phyloP scores from a whole-genome alignment of 495 filamentous ascomycete genomes.

The Daldinia vernicosa region DNA sequence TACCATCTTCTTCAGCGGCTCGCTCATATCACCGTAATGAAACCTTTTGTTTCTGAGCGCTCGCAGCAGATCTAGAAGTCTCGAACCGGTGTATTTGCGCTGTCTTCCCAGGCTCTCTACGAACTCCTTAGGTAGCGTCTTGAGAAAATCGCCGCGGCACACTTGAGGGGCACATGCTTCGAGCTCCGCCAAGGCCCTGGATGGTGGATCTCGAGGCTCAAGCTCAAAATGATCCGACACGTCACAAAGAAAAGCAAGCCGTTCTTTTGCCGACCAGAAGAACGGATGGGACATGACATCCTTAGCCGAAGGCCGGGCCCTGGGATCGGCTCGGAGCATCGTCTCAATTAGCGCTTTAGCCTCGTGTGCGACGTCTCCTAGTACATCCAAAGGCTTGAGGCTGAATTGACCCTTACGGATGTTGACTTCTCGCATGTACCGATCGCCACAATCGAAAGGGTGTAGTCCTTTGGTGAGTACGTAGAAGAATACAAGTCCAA shows the following conservation, averaged over 20 bases:
- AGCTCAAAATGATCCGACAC: constrained; percentile 95
- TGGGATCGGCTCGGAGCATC: constrained; percentile 82
- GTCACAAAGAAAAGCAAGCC: constrained; percentile 89
- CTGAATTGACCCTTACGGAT: constrained; percentile 87
- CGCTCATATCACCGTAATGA: constrained; percentile 91
- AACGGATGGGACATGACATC: constrained; percentile 91
- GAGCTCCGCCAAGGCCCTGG: constrained; percentile 69
- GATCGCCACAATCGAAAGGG: constrained; percentile 91
- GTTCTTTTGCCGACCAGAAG: constrained; percentile 91
- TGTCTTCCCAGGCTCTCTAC: constrained; percentile 91
- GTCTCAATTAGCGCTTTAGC: constrained; percentile 83
- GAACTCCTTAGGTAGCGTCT: constrained; percentile 77
- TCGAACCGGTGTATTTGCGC: constrained; percentile 87
- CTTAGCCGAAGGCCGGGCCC: constrained; percentile 72
- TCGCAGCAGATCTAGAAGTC: constrained; percentile 85
- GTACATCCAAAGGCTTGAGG: constrained; percentile 71
- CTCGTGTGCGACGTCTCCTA: constrained; percentile 85
- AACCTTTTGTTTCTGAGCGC: constrained; percentile 95
- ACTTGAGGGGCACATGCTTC: constrained; percentile 51
- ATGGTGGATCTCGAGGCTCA: constrained; percentile 82
- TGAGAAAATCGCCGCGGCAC: constrained; percentile 74
- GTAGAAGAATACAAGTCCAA: constrained; percentile 96
- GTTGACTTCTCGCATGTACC: constrained; percentile 95
- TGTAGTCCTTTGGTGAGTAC: constrained; percentile 91
- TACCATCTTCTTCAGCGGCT: constrained; percentile 78